A percentile compares a stretch with the other conserved stretches of the same genome.
Conservation (phyloP, 2,329 filamentous ascomycete species). For the Alternaria viburni region DNA sequence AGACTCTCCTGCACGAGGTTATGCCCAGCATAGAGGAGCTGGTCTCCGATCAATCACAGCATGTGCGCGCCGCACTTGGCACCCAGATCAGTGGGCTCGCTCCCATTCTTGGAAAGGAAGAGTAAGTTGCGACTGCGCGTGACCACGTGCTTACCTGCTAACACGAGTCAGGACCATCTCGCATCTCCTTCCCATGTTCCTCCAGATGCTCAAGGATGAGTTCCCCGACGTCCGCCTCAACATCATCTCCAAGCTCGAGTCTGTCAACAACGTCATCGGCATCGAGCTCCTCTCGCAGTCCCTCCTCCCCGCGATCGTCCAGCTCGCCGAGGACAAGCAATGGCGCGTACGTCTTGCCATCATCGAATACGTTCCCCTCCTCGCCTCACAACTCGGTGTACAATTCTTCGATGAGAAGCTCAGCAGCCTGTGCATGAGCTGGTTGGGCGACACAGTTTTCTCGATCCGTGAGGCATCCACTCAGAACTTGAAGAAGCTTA, state of each 20-base stretch:
- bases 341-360: slow-evolving; percentile 98
- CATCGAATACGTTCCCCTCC: slow-evolving; percentile 97
- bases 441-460: slow-evolving; percentile 98
- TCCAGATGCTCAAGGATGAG: slow-evolving; percentile 99
- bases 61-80: slow-evolving; percentile 92
- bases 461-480: slow-evolving; percentile 98
- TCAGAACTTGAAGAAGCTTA: slow-evolving; percentile 96
- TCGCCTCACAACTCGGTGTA: slow-evolving; percentile 93
- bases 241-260: slow-evolving; percentile 99
- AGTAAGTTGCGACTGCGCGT: slow-evolving; percentile 65
- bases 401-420: slow-evolving; percentile 99
- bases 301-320: slow-evolving; percentile 93
- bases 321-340: slow-evolving; percentile 98
- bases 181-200: slow-evolving; percentile 96
- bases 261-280: slow-evolving; percentile 97
- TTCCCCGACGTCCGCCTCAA: slow-evolving; percentile 97
- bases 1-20: slow-evolving; percentile 89
- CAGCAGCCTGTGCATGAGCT: slow-evolving; percentile 94
- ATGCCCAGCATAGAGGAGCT: slow-evolving; percentile 97
- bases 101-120: slow-evolving; percentile 96
- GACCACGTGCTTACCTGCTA: slow-evolving; percentile 30
- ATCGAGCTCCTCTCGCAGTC: slow-evolving; percentile 97
- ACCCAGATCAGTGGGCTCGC: slow-evolving; percentile 97
- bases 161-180: slow-evolving; percentile 76
- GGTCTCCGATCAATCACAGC: slow-evolving; percentile 93